These are phyloP conservation scores for Ustilago trichophora DNA, from an alignment of 1,284 basidiomycete genomes.

Conservation along the genomic window DNA sequence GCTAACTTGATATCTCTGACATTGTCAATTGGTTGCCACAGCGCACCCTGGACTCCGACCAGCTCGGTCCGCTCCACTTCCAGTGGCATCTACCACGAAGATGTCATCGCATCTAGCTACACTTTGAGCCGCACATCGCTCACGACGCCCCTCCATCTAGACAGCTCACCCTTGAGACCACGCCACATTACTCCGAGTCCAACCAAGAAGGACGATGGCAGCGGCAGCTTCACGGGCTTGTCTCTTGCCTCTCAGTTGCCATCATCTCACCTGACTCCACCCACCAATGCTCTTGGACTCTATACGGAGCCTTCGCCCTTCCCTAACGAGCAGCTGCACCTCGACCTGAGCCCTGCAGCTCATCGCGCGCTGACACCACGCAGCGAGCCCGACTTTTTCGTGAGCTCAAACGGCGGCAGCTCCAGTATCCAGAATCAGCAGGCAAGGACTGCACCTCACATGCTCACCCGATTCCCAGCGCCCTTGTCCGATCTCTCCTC, in stretches of 20 bases:
- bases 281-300: conserved; percentile 26
- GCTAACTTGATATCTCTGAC: neutral
- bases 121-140: neutral
- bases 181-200: neutral
- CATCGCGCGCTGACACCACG: conserved; percentile 1
- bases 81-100: neutral
- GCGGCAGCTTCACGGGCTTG: neutral
- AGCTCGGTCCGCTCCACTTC: conserved; percentile 34
- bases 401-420: neutral
- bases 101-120: conserved; percentile 1
- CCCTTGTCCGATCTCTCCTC: conserved; percentile 4
- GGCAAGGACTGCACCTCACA: neutral
- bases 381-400: conserved; percentile 13
- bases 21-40: neutral
- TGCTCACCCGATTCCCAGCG: conserved; percentile 14
- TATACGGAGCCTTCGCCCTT: conserved; percentile 17
- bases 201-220: neutral
- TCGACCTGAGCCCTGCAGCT: neutral
- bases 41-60: conserved; percentile 21
- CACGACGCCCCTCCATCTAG: conserved; percentile 1
- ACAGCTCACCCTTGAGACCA: neutral
- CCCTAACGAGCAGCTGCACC: conserved; percentile 7
- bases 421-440: neutral
- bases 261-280: conserved; percentile 2
- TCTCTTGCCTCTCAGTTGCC: neutral